Percentiles rank a stretch among this genome's conserved stretches.
phyloP scores from a whole-genome alignment of 1,139 yeast species.

The Suhomyces anneliseae region DNA sequence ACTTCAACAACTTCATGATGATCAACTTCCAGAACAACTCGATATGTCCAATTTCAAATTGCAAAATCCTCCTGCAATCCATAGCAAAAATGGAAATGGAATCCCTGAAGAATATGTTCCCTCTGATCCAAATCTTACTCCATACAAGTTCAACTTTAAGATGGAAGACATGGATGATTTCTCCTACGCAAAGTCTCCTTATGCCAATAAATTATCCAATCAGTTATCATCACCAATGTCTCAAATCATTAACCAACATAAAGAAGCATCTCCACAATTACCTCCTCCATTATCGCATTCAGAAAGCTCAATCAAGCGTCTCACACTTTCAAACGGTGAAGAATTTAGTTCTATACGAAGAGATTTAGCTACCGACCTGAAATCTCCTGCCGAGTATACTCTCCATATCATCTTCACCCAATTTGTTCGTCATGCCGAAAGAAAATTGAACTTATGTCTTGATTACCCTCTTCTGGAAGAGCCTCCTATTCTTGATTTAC shows the following conservation, averaged over 20 bases:
- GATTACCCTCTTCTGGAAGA: slow-evolving; percentile 69
- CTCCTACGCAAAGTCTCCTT: background rate
- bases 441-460: slow-evolving; percentile 74
- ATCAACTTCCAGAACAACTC: background rate
- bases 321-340: slow-evolving; percentile 32
- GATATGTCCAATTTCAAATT: background rate
- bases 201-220: slow-evolving; percentile 10
- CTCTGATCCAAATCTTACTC: background rate
- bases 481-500: slow-evolving; percentile 77
- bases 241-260: slow-evolving; percentile 14
- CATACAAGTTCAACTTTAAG: slow-evolving; percentile 11
- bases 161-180: background rate
- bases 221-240: slow-evolving; percentile 25
- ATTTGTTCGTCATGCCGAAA: slow-evolving; percentile 90
- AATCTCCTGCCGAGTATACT: slow-evolving; percentile 90
- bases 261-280: slow-evolving; percentile 35
- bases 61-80: slow-evolving; percentile 1
- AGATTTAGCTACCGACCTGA: slow-evolving; percentile 61
- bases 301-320: slow-evolving; percentile 21
- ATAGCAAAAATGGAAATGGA: background rate
- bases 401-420: slow-evolving; percentile 91
- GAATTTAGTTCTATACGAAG: slow-evolving; percentile 38
- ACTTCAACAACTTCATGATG: background rate
- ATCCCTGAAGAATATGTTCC: background rate
- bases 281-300: slow-evolving; percentile 27